Conservation (phyloP, 345 rosid genomes). For the Syzygium jambos region DNA sequence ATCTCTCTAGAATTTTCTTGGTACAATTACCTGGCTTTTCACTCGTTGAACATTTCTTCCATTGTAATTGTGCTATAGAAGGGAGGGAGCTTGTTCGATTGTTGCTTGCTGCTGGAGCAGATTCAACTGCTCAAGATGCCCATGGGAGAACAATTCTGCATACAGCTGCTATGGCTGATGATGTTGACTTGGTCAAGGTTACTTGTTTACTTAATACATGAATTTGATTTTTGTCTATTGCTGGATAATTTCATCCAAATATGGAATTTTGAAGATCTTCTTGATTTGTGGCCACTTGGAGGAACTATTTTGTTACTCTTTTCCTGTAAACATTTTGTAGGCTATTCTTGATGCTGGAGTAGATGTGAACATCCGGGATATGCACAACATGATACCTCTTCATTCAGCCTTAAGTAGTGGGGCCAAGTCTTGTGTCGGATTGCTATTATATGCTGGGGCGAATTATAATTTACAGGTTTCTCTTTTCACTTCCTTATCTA, state of each 20-base stretch:
- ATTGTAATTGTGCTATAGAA: conserved; percentile 42
- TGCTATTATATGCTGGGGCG: conserved; percentile 82
- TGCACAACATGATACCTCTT: conserved; percentile 84
- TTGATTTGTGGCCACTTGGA: not conserved
- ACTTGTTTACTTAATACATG: not conserved
- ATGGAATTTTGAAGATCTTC: not conserved
- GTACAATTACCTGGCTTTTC: not conserved
- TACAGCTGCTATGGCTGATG: conserved; percentile 88
- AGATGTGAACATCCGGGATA: conserved; percentile 76
- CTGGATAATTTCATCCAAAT: not conserved
- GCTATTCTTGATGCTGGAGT: conserved; percentile 95
- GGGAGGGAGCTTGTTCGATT: conserved; percentile 82
- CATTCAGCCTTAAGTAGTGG: conserved; percentile 96
- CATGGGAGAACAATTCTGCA: conserved; percentile 91
- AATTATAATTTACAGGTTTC: conserved; percentile 85
- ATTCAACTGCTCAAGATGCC: conserved; percentile 79
- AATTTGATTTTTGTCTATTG: not conserved
- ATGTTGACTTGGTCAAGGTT: conserved; percentile 81
- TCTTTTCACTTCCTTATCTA: not conserved
- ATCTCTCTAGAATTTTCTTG: not conserved
- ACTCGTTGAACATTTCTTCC: not conserved
- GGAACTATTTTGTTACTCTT: conserved; percentile 4
- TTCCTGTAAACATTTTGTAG: conserved; percentile 24
- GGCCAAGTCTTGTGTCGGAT: conserved; percentile 76
- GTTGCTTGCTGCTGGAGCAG: conserved; percentile 92